Base-by-base conservation (phyloP, 805 yeast species). In the Wickerhamiella brachini region DNA sequence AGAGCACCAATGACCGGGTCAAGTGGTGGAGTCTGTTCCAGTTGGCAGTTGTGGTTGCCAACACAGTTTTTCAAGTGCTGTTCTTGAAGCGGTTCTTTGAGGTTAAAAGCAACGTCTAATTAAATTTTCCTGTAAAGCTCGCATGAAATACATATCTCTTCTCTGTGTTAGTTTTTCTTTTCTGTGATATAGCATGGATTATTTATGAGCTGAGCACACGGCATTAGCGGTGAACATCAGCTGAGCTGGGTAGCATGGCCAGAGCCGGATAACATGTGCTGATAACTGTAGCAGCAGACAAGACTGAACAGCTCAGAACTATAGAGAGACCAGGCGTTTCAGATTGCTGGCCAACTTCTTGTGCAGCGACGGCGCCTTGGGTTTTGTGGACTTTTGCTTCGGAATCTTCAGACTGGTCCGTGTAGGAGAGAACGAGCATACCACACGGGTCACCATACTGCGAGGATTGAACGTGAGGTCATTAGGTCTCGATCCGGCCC, bases 1-100 rank as follows among this genome's bases (percentile, higher is more conserved):
- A 90, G 71, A 85, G 95, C 22, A 90, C 98, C 45, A 90, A 90
- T 69, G 83, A 93, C 51, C 80, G 98, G 62, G 97, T 90, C 57
- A 90, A 90, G 69, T 93, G 95, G 86, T 90, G 98, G 98, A 85
- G 95, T 24, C 75, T 86, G 31, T 83, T 89, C 75, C 98, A 90
- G 72, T 73, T 93, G 56, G 61, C 81, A 49, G 89, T 93, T 51
- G 97, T 90, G 45, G 83, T 83, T 17, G 77, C 76, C 55, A 93
- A 88, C 72, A 85, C 95, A 24, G 59, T 89, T 51, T 93, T 93
- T 79, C 98, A 90, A 71, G 88, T 90, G 56, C 84, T 85, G 70
- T 90, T 89, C 71, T 77, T 90, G 69, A 88, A 85, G 71, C 79
- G 97, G 62, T 93, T 90, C 72, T 90, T 90, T 65, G 97, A 90